Evolutionary conservation across 495 filamentous ascomycete species (phyloP), one percentile per base, ranked within the genome.

Genomic region (Penicillium bovifimosum): DNA sequence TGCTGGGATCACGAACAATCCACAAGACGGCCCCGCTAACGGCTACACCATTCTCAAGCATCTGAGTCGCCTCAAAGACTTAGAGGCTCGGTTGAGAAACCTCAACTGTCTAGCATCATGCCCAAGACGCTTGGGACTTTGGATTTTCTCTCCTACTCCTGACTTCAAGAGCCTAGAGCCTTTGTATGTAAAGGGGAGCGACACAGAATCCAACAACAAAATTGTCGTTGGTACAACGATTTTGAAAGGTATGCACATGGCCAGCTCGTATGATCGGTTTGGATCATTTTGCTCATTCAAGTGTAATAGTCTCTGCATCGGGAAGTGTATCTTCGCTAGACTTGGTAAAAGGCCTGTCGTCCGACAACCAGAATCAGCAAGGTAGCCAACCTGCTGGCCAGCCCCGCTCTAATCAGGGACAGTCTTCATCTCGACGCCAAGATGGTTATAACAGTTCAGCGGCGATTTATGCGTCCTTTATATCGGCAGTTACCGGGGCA

Each of bases 401-500:
- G 16, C 72, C 70, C 41, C 56, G 68, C 24, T 41, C 63, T 26
- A 62, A 61, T 14, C 66, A 65, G 42, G 56, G 50, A 10, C 59
- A 67, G 27, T 47, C 54, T 17, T 51, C 62, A 5, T 41, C 66
- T 24, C 57, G 70, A 34, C 63, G 71, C 6, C 49, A 59, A 38
- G 71, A 74, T 39, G 64, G 64, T 11, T 70, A 69, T 40, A 63
- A 59, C 28, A 68, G 61, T 43, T 72, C 64, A 16, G 67, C 63
- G 18, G 68, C 69, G n/a, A 72, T 76, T 14, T 75, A 76, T 55
- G 61, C 71, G 4, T 67, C 72, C 17, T 73, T 76, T 45, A 65
- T 76, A 17, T 74, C 72, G 8, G 71, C 74, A 2, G 59, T 76
- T 16, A 69, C 70, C 14, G 74, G 69, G 8, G 61, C 69, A 47